These are phyloP conservation scores for Amoebophrya sp. DNA, from an alignment of 169 alveolate genomes.

Conservation along the genomic window DNA sequence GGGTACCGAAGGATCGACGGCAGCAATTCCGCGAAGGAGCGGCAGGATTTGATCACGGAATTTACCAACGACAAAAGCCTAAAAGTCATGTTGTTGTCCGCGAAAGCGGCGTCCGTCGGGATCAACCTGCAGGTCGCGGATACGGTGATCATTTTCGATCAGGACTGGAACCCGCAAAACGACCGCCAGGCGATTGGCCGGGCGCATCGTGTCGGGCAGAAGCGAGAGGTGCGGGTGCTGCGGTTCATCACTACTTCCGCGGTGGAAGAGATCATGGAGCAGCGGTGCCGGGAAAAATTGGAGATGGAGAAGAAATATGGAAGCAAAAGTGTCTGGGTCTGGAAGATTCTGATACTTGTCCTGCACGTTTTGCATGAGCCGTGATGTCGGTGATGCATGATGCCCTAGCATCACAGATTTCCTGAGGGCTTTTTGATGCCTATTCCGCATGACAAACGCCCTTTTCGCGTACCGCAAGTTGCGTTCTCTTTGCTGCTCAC, in stretches of 20 bases:
- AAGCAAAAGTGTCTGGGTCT: too few relatives aligned
- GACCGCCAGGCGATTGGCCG: slow-evolving; percentile 77
- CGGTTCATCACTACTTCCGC: slow-evolving; percentile 58
- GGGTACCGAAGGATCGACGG: not conserved
- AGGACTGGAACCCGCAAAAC: slow-evolving; percentile 37
- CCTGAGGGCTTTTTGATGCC: too few relatives aligned
- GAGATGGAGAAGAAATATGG: slow-evolving; percentile 83
- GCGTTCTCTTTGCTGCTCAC: too few relatives aligned
- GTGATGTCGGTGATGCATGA: too few relatives aligned
- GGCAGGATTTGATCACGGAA: not conserved
- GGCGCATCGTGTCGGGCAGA: slow-evolving; percentile 92
- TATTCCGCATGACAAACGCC: too few relatives aligned
- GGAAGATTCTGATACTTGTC: too few relatives aligned
- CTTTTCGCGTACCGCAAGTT: too few relatives aligned
- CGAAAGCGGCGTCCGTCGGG: slow-evolving; percentile 74
- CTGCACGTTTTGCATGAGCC: too few relatives aligned
- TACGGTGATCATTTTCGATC: slow-evolving; percentile 52
- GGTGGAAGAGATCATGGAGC: slow-evolving; percentile 80
- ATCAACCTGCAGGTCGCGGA: slow-evolving; percentile 88
- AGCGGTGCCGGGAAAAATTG: slow-evolving; percentile 78
- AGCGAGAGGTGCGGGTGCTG: slow-evolving; percentile 75
- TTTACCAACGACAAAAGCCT: not conserved
- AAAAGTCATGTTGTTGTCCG: not conserved
- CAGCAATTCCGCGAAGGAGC: not conserved
- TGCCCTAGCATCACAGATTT: too few relatives aligned